These are phyloP conservation scores for Cutaneotrichosporon cyanovorans DNA, from an alignment of 1,284 basidiomycete species.

Conservation along the genomic window DNA sequence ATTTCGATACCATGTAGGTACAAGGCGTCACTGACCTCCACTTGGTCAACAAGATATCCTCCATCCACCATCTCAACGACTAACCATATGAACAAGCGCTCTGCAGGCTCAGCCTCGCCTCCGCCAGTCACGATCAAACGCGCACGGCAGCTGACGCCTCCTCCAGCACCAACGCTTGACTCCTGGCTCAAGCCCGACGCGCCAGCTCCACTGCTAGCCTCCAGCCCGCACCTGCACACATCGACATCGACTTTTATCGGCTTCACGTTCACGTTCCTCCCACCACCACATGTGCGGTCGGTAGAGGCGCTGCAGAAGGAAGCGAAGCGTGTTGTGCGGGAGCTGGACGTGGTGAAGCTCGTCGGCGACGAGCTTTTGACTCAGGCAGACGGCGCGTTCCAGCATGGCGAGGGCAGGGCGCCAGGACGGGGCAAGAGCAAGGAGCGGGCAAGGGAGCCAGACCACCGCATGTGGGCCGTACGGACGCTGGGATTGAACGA, in stretches of 20 bases:
- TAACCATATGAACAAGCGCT: constrained; percentile 5
- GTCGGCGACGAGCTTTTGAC: constrained; percentile 24
- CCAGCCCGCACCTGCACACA: constrained; percentile 31
- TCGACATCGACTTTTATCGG: constrained; percentile 34
- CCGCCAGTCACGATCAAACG: constrained; percentile 1
- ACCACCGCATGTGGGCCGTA: constrained; percentile 44
- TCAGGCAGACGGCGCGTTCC: constrained; percentile 31
- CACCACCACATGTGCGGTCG: constrained; percentile 22
- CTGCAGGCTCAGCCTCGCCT: not conserved
- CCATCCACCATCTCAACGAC: not conserved
- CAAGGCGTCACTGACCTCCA: too few relatives aligned
- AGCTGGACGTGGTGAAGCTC: constrained; percentile 30
- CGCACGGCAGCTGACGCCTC: constrained; percentile 8
- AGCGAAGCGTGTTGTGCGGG: constrained; percentile 26
- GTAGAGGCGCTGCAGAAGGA: constrained; percentile 27
- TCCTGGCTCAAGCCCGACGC: constrained; percentile 34
- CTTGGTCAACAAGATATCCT: not conserved
- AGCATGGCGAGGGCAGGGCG: constrained; percentile 26
- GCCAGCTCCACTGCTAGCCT: constrained; percentile 22
- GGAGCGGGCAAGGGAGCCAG: constrained; percentile 35
- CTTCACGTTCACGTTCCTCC: constrained; percentile 28
- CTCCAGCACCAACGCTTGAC: constrained; percentile 21
- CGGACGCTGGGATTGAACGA: constrained; percentile 31
- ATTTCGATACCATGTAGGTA: too few relatives aligned
- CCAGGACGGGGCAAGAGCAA: constrained; percentile 17